phyloP scores from a whole-genome alignment of 306 rosid species.

The Prunus mume region DNA sequence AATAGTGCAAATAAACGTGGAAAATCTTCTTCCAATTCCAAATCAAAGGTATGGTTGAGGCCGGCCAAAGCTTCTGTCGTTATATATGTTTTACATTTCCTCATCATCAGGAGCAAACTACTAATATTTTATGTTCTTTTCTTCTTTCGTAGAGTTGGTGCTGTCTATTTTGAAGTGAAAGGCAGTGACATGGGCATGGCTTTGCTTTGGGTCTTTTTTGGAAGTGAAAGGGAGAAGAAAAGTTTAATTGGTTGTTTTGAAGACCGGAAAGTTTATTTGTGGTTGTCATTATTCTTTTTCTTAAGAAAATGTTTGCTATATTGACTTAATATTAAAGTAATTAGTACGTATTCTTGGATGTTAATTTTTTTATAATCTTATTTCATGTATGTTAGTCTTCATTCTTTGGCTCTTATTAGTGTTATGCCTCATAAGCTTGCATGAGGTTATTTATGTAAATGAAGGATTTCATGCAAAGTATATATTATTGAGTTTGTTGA shows the following conservation, averaged over 20 bases:
- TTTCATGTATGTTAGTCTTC: too few relatives aligned
- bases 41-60: slow-evolving; percentile 27
- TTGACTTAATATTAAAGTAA: not conserved
- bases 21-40: not conserved
- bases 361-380: not conserved
- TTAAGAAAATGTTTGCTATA: too few relatives aligned
- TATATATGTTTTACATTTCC: not conserved
- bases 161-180: slow-evolving; percentile 25
- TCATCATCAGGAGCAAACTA: not conserved
- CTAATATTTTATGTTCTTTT: not conserved
- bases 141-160: slow-evolving; percentile 36
- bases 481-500: not conserved
- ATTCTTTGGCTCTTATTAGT: too few relatives aligned
- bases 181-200: not conserved
- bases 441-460: not conserved
- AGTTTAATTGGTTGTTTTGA: not conserved
- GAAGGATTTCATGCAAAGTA: not conserved
- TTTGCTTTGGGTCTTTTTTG: slow-evolving; percentile 12
- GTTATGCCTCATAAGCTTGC: too few relatives aligned
- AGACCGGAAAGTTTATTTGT: not conserved
- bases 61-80: not conserved
- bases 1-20: not conserved
- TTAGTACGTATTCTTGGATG: not conserved
- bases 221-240: not conserved
- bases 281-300: not conserved